Base-by-base conservation (phyloP, 805 yeast genomes). In the Candida sphagnicola region DNA sequence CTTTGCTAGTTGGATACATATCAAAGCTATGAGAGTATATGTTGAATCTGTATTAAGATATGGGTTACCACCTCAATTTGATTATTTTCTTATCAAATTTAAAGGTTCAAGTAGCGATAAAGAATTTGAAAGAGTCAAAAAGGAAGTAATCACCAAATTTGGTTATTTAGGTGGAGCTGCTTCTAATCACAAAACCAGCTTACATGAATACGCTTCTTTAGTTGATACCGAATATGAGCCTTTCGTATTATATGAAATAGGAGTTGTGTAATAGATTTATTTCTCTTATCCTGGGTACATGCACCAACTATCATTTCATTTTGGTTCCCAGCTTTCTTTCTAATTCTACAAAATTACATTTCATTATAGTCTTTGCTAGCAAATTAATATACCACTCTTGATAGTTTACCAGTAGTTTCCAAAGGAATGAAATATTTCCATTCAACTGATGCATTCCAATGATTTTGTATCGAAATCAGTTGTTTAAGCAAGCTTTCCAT, bases 221-320 rank as follows among this genome's bases (percentile, higher is more conserved):
- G 96, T 89, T 35, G 99, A 93, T 62, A 80, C 91, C 19, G 97
- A 91, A 42, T 91, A 91, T 61, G 96, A 91, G 65, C 98, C 98
- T 37, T 93, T 93, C 66, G 99, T 91, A 38, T 64, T 93, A 49
- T 91, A 87, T 61, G 75, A 75, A 28, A 51, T 65, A 33, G 67
- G 61, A 31, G 50, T 67, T 34, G 59, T 61, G 35, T 66, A 21
- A 33, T 33, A 33, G 35, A 33, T 12, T 33, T 33, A 26, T 26
- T 26, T 26, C 29, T 21, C 25, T 13, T 5, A 26, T 26, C 14
- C 24, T 21, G 24, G 24, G 24, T 21, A 21, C 24, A 6, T 21
- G 10, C 24, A 21, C 24, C 24, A 6, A 21, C 6, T 21, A 6
- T 21, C 6, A 5, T 12, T 26, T 13, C 6, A 21, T 6, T 21